Percentiles rank a stretch among this genome's conserved stretches.
These are phyloP conservation scores for Saturnispora quitensis DNA, from an alignment of 805 yeast species.

Conservation along the genomic window DNA sequence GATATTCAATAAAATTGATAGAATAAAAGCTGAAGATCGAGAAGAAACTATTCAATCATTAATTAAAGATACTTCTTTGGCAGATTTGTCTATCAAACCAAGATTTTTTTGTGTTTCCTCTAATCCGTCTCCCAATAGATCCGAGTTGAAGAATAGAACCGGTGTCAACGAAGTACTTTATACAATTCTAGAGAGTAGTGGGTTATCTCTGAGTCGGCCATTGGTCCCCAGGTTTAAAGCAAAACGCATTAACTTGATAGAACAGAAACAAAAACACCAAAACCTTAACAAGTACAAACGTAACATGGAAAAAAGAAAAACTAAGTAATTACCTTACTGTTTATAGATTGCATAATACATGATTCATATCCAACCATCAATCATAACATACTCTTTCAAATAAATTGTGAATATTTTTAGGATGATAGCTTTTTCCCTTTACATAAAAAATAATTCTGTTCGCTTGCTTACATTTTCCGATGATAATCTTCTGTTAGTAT, in stretches of 20 bases:
- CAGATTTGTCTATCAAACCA: constrained; percentile 35
- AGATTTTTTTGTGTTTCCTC: constrained; percentile 45
- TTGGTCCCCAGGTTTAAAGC: constrained; percentile 11
- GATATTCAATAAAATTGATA: constrained; percentile 71
- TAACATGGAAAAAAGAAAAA: constrained; percentile 1
- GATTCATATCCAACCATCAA: neutral
- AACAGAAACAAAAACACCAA: constrained; percentile 11
- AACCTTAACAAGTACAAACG: constrained; percentile 11
- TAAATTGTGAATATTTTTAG: neutral
- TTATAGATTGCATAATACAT: neutral
- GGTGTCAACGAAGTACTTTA: constrained; percentile 48
- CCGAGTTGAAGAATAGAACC: constrained; percentile 25
- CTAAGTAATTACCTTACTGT: neutral
- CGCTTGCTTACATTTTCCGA: neutral
- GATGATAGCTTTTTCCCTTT: neutral
- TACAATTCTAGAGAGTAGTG: constrained; percentile 47
- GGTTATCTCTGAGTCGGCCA: constrained; percentile 18
- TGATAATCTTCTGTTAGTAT: neutral
- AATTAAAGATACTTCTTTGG: constrained; percentile 28
- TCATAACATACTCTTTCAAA: neutral
- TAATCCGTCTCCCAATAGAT: constrained; percentile 21
- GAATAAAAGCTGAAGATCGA: constrained; percentile 28
- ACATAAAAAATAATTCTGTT: neutral
- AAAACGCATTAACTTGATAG: constrained; percentile 10
- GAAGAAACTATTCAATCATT: constrained; percentile 31